Percentiles rank a stretch among this genome's conserved stretches.
phyloP scores from a whole-genome alignment of 2,329 filamentous ascomycete species.

The Nectriaceae sp. region DNA sequence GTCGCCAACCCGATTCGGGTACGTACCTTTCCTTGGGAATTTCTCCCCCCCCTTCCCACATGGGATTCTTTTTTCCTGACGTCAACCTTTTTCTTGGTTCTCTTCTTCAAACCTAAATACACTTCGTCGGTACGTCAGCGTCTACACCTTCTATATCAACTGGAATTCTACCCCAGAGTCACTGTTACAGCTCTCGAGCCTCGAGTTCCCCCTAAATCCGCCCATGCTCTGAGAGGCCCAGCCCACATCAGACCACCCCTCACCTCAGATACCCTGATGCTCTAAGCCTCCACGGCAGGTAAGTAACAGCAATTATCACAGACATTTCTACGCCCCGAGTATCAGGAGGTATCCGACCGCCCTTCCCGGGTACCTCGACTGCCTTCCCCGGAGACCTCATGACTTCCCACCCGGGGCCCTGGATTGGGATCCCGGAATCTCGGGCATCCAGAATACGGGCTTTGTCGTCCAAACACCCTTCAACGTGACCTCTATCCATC shows the following conservation, averaged over 20 bases:
- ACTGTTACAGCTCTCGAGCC: not conserved
- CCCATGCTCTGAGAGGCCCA: not conserved
- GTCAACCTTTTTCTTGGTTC: not conserved
- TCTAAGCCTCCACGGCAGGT: not conserved
- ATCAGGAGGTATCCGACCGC: conserved; percentile 7
- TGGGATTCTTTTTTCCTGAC: not conserved
- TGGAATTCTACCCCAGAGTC: not conserved
- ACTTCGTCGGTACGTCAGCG: not conserved
- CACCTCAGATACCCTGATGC: not conserved
- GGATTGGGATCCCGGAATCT: conserved; percentile 2
- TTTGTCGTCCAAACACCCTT: conserved; percentile 19
- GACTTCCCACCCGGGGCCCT: not conserved
- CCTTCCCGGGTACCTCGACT: not conserved
- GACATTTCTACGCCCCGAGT: conserved; percentile 7
- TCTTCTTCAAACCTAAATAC: too few relatives aligned
- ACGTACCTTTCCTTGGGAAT: not conserved
- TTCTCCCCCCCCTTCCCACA: not conserved
- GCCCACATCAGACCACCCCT: not conserved
- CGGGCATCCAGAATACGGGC: conserved; percentile 16
- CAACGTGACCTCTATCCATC: conserved; percentile 22
- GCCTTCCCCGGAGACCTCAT: not conserved
- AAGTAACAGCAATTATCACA: not conserved
- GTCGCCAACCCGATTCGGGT: not conserved
- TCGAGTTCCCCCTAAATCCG: not conserved
- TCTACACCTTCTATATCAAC: not conserved